A percentile compares a stretch with the other conserved stretches of the same genome.
Evolutionary conservation across 2,329 filamentous ascomycete species (phyloP).

Genomic region (Epichloe sibirici): DNA sequence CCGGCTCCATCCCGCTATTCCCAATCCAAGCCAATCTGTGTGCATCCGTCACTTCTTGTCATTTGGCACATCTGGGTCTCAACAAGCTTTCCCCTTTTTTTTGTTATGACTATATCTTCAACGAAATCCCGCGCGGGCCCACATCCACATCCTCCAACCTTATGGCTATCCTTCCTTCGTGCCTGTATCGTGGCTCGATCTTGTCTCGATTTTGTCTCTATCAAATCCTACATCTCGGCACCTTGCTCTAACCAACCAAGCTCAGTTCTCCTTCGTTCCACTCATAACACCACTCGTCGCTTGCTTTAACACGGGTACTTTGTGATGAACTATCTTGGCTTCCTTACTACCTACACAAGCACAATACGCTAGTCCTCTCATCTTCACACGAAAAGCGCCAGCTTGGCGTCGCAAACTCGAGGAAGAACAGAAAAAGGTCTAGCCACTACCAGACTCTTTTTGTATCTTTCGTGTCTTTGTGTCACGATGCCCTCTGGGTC

Average conservation of each 20-base stretch:
- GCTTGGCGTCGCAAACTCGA: not conserved
- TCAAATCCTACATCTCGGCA: not conserved
- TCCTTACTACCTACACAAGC: too few relatives aligned
- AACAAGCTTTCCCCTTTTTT: not conserved
- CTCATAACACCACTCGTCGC: too few relatives aligned
- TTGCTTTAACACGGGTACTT: too few relatives aligned
- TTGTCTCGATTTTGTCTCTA: too few relatives aligned
- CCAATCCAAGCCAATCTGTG: not conserved
- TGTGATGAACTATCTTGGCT: too few relatives aligned
- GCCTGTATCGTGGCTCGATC: not conserved
- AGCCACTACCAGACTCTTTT: not conserved
- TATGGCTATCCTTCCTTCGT: not conserved
- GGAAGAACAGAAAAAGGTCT: not conserved
- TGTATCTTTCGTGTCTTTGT: too few relatives aligned
- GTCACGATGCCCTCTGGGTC: constrained; percentile 18
- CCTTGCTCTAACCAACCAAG: not conserved
- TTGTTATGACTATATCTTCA: not conserved
- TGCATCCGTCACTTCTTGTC: not conserved
- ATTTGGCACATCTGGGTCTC: not conserved
- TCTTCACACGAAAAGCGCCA: too few relatives aligned
- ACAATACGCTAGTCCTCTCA: too few relatives aligned
- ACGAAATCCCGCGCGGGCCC: not conserved
- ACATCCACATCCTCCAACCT: not conserved
- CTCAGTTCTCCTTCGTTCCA: not conserved
- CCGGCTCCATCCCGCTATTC: not conserved